phyloP scores from a whole-genome alignment of 2,329 filamentous ascomycete genomes.

The Blastomyces percursus region DNA sequence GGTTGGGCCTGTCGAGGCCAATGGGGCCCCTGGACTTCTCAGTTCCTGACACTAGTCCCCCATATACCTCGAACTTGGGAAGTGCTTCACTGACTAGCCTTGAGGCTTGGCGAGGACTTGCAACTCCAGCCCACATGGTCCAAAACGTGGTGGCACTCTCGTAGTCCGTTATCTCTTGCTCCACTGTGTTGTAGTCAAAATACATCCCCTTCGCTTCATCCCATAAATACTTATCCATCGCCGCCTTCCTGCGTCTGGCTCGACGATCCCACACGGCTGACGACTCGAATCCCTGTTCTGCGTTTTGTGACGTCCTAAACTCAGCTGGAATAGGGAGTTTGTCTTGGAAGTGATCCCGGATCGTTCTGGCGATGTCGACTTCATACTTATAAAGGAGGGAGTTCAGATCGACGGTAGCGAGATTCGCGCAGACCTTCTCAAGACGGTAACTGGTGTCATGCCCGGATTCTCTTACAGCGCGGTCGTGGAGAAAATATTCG shows the following conservation, averaged over 20 bases:
- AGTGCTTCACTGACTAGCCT: constrained; percentile 69
- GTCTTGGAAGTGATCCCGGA: constrained; percentile 75
- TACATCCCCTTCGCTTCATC: constrained; percentile 87
- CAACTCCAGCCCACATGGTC: constrained; percentile 91
- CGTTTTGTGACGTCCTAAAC: constrained; percentile 58
- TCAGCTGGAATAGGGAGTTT: constrained; percentile 70
- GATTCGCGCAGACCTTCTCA: constrained; percentile 73
- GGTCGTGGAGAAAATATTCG: constrained; percentile 91
- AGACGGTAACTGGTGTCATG: constrained; percentile 94
- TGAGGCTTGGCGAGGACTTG: constrained; percentile 75
- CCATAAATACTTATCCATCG: constrained; percentile 91
- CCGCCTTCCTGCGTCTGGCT: constrained; percentile 68
- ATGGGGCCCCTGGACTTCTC: constrained; percentile 75
- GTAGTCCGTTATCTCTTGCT: constrained; percentile 69
- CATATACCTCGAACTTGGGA: constrained; percentile 76
- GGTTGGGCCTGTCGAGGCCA: constrained; percentile 73
- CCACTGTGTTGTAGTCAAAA: constrained; percentile 89
- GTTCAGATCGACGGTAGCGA: constrained; percentile 91
- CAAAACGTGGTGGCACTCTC: constrained; percentile 93
- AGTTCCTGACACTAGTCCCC: constrained; percentile 80
- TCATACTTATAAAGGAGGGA: constrained; percentile 96
- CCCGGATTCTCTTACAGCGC: constrained; percentile 88
- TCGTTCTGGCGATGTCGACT: constrained; percentile 77
- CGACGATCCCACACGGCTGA: constrained; percentile 86
- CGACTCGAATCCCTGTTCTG: constrained; percentile 61